Conservation (phyloP, 208 protist species). For the Jaenimonas drosophilae region DNA sequence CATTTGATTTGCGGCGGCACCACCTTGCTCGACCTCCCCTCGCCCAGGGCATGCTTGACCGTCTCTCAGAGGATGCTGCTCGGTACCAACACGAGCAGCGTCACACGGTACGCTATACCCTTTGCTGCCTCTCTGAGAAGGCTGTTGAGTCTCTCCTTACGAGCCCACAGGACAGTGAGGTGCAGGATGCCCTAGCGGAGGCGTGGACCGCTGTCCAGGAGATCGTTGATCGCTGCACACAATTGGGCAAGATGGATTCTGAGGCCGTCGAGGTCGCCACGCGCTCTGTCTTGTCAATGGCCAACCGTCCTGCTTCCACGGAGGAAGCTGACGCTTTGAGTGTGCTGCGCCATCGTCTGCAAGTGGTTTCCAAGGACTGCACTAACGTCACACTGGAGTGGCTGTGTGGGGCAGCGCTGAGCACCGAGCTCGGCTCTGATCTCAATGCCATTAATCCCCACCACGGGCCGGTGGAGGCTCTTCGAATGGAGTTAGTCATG, state of each 20-base stretch:
- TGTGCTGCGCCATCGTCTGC: constrained; percentile 16
- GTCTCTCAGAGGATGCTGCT: constrained; percentile 60
- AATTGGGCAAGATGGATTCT: constrained; percentile 16
- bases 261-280: constrained; percentile 16
- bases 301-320: constrained; percentile 8
- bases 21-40: constrained; percentile 32
- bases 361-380: constrained; percentile 12
- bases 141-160: constrained; percentile 11
- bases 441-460: constrained; percentile 53
- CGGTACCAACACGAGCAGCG: constrained; percentile 45
- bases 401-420: constrained; percentile 44
- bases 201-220: constrained; percentile 13
- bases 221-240: constrained; percentile 13
- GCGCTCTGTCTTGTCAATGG: constrained; percentile 16
- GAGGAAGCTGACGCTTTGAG: constrained; percentile 1
- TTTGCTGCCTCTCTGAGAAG: constrained; percentile 26
- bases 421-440: constrained; percentile 33
- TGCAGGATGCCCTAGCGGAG: neutral
- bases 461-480: constrained; percentile 16
- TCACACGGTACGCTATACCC: constrained; percentile 12
- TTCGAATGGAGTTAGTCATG: constrained; percentile 31
- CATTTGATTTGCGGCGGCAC: constrained; percentile 58
- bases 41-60: constrained; percentile 61
- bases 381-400: constrained; percentile 38
- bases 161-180: neutral